Base-by-base conservation (phyloP, 148 eudicot species). In the Camellia lanceoleosa region DNA sequence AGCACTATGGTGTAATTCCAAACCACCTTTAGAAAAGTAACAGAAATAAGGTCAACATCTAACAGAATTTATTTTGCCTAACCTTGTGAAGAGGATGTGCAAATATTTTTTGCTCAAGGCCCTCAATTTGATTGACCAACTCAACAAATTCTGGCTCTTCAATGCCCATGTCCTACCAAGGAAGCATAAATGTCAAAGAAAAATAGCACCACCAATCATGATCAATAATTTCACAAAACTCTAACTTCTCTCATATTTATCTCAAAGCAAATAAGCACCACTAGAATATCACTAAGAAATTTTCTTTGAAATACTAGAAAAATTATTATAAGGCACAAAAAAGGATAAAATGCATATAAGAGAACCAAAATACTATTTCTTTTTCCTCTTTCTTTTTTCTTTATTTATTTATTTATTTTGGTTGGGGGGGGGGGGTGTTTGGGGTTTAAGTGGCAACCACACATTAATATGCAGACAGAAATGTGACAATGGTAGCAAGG, bases 1-100 rank as follows among this genome's bases (percentile, higher is more conserved):
- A 54, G 49, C 44, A 60, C 23, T 47, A 7, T 15, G 13, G n/a
- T 2, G 3, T 61, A 62, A 30, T 61, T 49, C 80, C 56, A 30
- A n/a, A 47, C 9, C 43, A 73, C 59, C 41, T 80, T 63, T 42
- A 18, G 16, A 67, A 76, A 76, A 23, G 7, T 49, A 76, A 11
- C n/a, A 65, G 42, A 9, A 55, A 8, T 44, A 71, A 13, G 51
- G 12, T n/a, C n/a, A n/a, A n/a, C n/a, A n/a, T n/a, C n/a, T n/a
- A n/a, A n/a, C 43, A 41, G 0, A 46, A n/a, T 65, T 74, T 47
- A 67, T 5, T 67, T 77, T 44, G 11, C 16, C 62, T 64, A 77
- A 96, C 98, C 98, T 92, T 94, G 87, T 92, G 91, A 82, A 96
- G 68, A 8, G 99, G 98, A 77, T 96, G 99, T 16, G 88, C 84